Evolutionary conservation across 768 basidiomycete species (phyloP), one percentile per base, ranked within the genome.

Genomic region (Sutorius australiensis): DNA sequence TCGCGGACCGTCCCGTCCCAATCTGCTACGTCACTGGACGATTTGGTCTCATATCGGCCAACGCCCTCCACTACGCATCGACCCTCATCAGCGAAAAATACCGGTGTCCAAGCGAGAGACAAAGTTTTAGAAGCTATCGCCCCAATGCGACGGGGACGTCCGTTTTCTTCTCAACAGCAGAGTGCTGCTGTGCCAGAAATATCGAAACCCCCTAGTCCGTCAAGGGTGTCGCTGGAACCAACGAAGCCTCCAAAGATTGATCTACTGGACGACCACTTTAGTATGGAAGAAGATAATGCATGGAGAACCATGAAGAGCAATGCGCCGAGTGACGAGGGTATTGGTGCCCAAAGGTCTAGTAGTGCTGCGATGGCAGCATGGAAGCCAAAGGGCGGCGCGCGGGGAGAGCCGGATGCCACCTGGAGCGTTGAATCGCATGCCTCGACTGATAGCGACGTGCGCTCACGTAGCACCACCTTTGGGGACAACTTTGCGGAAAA

Each of bases 41-140:
- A 70, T 31, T 58, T 77, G 30, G 69, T 78, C 14, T 70, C 75
- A 0, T 75, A 71, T 57, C 73, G 71, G 17, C 53, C 72, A n/a
- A 55, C 51, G 3, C 46, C 63, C 19, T 60, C 61, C 7, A 36
- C 48, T 9, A 27, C 45, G 6, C 69, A 64, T 40, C 59, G 62
- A 46, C 40, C 56, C 24, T 41, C 53, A 27, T 50, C 51, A 17
- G 52, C 61, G n/a, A 71, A 64, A 47, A 57, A 78, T 56, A 76
- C 81, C 28, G 87, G 83, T 27, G 64, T 84, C 30, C 84, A 87
- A 60, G 85, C 85, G 9, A 81, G 86, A 37, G 87, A 91, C 52
- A 87, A 83, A 61, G 87, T 88, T 5, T 73, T 89, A 17, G 89
- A 89, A 59, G 87, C 87, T 12, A 86, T 90, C 51, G 84, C 84